phyloP scores from a whole-genome alignment of 1,284 basidiomycete species.

The Malassezia dermatis region DNA sequence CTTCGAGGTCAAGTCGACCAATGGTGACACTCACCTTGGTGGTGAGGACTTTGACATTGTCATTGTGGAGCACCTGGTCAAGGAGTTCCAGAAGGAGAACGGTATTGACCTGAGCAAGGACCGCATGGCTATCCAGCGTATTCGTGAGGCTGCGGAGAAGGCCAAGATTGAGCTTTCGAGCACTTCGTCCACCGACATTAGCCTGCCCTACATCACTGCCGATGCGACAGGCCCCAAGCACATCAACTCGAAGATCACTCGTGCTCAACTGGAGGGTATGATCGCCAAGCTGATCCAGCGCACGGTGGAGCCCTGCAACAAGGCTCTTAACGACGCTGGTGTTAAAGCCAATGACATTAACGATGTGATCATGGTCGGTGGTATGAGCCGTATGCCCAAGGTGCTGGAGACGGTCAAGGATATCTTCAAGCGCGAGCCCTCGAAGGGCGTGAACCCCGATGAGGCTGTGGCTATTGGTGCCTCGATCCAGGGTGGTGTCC shows the following conservation, averaged over 20 bases:
- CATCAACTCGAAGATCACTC: slow-evolving; percentile 79
- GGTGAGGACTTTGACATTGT: slow-evolving; percentile 95
- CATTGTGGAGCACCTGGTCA: slow-evolving; percentile 74
- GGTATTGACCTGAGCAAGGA: slow-evolving; percentile 73
- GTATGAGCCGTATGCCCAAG: slow-evolving; percentile 94
- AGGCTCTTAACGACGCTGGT: slow-evolving; percentile 81
- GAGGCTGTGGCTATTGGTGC: slow-evolving; percentile 89
- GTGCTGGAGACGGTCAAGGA: slow-evolving; percentile 84
- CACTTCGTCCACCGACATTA: slow-evolving; percentile 79
- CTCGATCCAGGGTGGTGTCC: slow-evolving; percentile 85
- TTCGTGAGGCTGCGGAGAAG: slow-evolving; percentile 96
- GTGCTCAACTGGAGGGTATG: slow-evolving; percentile 79
- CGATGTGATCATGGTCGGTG: slow-evolving; percentile 95
- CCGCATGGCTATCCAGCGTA: slow-evolving; percentile 96
- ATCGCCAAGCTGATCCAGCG: slow-evolving; percentile 73
- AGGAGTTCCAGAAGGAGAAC: slow-evolving; percentile 87
- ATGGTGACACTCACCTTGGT: slow-evolving; percentile 96
- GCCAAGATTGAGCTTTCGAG: slow-evolving; percentile 97
- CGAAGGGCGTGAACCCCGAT: slow-evolving; percentile 95
- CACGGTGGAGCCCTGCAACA: slow-evolving; percentile 93
- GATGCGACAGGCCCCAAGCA: slow-evolving; percentile 89
- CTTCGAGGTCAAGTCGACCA: slow-evolving; percentile 98
- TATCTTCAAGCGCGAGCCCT: slow-evolving; percentile 86
- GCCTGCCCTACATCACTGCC: slow-evolving; percentile 93
- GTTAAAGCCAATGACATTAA: slow-evolving; percentile 84